phyloP scores from a whole-genome alignment of 192 early-diverging fungal genomes.

The Linnemannia exigua region DNA sequence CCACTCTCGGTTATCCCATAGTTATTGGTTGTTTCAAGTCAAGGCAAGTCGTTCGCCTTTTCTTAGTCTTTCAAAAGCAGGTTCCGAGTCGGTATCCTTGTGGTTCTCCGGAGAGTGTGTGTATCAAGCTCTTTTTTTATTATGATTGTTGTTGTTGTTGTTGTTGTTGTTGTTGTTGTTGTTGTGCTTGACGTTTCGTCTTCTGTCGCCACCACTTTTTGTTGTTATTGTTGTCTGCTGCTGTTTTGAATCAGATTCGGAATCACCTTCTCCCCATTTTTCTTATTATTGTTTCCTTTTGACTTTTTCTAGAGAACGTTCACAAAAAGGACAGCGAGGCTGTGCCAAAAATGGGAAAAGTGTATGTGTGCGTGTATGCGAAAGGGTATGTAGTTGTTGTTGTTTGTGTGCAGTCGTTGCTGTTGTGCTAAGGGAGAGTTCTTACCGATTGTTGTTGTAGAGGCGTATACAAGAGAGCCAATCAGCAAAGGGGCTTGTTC shows the following conservation, averaged over 20 bases:
- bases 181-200: no score
- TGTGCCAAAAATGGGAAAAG: neutral
- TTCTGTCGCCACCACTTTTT: constrained; percentile 5
- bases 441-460: neutral
- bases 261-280: neutral
- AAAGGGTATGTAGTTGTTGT: neutral
- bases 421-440: neutral
- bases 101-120: neutral
- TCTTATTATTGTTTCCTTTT: neutral
- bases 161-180: neutral
- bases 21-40: no score
- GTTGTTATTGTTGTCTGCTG: neutral
- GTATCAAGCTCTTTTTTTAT: constrained; percentile 5
- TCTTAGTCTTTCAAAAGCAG: neutral
- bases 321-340: neutral
- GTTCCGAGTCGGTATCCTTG: neutral
- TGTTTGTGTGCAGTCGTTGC: neutral
- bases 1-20: no score
- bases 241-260: neutral
- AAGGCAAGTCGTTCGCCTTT: neutral
- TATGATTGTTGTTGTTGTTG: neutral
- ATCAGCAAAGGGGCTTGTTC: neutral
- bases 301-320: neutral
- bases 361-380: neutral
- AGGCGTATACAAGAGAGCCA: neutral